Evolutionary conservation across 164 flowering plant genomes (phyloP).

Genomic region (Stephania japonica): DNA sequence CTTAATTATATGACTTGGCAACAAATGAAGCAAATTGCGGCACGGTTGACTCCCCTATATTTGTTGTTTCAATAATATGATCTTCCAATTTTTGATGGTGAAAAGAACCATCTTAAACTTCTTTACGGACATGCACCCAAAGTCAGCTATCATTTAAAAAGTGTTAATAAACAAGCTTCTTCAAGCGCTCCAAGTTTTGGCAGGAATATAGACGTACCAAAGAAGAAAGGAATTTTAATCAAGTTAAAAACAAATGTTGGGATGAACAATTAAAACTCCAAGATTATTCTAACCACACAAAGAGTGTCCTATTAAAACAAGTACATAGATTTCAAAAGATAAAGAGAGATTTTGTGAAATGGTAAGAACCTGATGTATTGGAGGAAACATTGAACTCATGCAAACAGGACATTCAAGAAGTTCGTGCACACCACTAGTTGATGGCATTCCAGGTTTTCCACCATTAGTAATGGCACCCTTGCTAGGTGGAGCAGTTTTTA

Average conservation of each 20-base stretch:
- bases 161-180: neutral
- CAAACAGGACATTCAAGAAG: slow-evolving; percentile 75
- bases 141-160: too few relatives aligned
- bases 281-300: neutral
- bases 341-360: neutral
- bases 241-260: neutral
- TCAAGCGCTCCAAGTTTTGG: neutral
- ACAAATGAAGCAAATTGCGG: too few relatives aligned
- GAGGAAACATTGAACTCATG: slow-evolving; percentile 61
- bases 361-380: slow-evolving; percentile 63
- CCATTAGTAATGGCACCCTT: slow-evolving; percentile 23
- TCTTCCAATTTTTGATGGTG: too few relatives aligned
- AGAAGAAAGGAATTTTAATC: neutral
- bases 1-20: too few relatives aligned
- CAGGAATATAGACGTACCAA: neutral
- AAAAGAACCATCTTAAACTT: too few relatives aligned
- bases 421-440: slow-evolving; percentile 59
- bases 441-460: slow-evolving; percentile 39
- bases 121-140: too few relatives aligned
- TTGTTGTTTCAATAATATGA: too few relatives aligned
- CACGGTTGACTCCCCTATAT: too few relatives aligned
- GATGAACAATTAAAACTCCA: neutral
- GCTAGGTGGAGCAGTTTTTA: slow-evolving; percentile 12
- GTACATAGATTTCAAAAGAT: neutral
- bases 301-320: neutral